Evolutionary conservation across 1,139 yeast genomes (phyloP), one percentile per base, ranked within the genome.

Genomic region (Zygotorulaspora mrakii): DNA sequence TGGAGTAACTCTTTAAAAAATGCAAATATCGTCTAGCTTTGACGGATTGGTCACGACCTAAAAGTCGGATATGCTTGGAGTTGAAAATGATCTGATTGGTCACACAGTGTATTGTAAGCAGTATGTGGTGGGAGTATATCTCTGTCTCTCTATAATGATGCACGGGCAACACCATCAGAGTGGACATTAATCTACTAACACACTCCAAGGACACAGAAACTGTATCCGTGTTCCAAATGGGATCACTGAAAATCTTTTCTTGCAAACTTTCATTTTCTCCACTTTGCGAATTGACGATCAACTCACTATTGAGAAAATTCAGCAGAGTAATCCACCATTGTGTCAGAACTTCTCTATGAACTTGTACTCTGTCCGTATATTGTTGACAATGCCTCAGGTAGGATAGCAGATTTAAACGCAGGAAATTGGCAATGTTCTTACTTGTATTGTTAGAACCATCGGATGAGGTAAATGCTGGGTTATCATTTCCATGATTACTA

Each of bases 261-360:
- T 27, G 22, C 7, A 28, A 7, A 17, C 35, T 25, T 23, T 20
- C 22, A 2, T 25, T 9, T 13, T 34, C 32, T 2, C 30, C 12
- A 13, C 23, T 31, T 9, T 28, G 2, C 17, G 27, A 33, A 28
- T 31, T 31, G 27, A 25, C 32, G 23, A 25, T 33, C 9, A 43
- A 34, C 41, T 52, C 54, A 28, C 51, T 47, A 23, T 45, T 50
- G 17, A 57, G 37, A 33, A 50, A 52, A 37, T 57, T 57, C 34
- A 61, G 33, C 16, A 58, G 35, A 2, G 59, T 49, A 1, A 54
- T 45, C 65, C 65, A 61, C 65, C 65, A 61, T 34, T 59, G 64
- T 4, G 46, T 40, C 24, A 59, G 39, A 3, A 49, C 50, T 30
- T 53, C 54, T 33, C 55, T 42, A 20, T 42, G 31, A 3, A 27